These are phyloP conservation scores for Austroboletus rostrupii DNA, from an alignment of 1,284 basidiomycete genomes.

Conservation along the genomic window DNA sequence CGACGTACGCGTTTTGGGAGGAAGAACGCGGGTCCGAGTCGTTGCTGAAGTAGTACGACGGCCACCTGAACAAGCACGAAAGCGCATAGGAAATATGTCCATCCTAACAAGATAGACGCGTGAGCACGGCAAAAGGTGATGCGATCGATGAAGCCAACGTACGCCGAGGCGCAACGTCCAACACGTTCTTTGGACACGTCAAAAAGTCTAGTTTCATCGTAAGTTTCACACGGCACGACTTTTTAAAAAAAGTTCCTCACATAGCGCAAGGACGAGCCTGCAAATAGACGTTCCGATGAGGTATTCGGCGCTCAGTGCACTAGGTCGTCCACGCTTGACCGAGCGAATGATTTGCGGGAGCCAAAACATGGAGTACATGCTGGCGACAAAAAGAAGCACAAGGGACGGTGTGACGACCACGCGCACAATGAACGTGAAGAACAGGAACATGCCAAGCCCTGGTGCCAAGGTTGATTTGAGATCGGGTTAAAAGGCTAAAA, in stretches of 20 bases:
- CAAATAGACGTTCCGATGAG: conserved; percentile 75
- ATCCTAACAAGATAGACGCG: conserved; percentile 39
- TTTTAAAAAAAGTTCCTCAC: conserved; percentile 43
- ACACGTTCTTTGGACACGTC: conserved; percentile 78
- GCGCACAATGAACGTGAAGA: conserved; percentile 67
- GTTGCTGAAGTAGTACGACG: conserved; percentile 71
- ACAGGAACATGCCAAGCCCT: conserved; percentile 69
- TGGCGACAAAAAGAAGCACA: conserved; percentile 66
- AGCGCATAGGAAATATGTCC: conserved; percentile 61
- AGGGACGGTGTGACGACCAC: conserved; percentile 70
- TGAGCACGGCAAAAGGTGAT: neutral
- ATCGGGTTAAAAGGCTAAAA: neutral
- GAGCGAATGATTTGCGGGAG: conserved; percentile 81
- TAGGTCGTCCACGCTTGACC: conserved; percentile 62
- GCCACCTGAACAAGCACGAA: conserved; percentile 65
- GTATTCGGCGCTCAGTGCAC: conserved; percentile 67
- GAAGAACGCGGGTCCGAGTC: conserved; percentile 81
- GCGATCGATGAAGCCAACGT: conserved; percentile 21
- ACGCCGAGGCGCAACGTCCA: conserved; percentile 74
- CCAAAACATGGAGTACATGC: conserved; percentile 78
- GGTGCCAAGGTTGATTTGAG: neutral
- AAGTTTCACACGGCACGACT: neutral
- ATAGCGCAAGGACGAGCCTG: conserved; percentile 68
- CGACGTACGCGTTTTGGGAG: conserved; percentile 52
- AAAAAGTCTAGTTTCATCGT: conserved; percentile 59